Evolutionary conservation across 257 asterid species (phyloP).

Genomic region (Solanum boliviense): DNA sequence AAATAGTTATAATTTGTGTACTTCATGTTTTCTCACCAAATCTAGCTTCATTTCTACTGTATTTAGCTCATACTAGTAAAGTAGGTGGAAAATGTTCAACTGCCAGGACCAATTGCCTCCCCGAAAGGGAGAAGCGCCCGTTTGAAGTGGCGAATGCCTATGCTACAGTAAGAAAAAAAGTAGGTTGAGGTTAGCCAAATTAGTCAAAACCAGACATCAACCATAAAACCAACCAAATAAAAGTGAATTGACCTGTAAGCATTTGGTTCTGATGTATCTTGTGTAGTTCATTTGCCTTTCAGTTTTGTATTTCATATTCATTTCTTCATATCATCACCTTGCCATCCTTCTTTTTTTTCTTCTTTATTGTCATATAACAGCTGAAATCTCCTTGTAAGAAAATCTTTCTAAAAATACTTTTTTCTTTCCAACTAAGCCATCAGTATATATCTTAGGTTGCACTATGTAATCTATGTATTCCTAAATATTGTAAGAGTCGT

Average conservation of each 20-base stretch:
- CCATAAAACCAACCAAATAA: neutral
- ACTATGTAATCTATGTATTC: neutral
- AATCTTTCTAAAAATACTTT: neutral
- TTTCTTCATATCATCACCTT: neutral
- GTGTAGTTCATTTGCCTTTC: neutral
- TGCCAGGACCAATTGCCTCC: neutral
- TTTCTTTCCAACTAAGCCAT: neutral
- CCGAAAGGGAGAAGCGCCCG: no score
- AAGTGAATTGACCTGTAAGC: neutral
- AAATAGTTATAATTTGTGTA: neutral
- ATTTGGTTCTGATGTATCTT: neutral
- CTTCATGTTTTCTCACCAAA: neutral
- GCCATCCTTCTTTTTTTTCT: neutral
- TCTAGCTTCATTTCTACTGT: neutral
- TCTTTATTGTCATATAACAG: neutral
- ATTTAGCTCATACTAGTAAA: neutral
- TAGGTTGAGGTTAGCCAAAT: neutral
- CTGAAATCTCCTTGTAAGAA: neutral
- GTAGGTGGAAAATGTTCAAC: neutral
- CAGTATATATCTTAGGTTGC: neutral
- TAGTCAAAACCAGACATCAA: neutral
- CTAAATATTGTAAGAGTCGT: neutral
- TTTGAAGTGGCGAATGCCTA: no score
- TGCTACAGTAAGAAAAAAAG: no score
- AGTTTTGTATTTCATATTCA: neutral